Evolutionary conservation across 2,329 filamentous ascomycete species (phyloP).

Genomic region (Alternaria conjuncta): DNA sequence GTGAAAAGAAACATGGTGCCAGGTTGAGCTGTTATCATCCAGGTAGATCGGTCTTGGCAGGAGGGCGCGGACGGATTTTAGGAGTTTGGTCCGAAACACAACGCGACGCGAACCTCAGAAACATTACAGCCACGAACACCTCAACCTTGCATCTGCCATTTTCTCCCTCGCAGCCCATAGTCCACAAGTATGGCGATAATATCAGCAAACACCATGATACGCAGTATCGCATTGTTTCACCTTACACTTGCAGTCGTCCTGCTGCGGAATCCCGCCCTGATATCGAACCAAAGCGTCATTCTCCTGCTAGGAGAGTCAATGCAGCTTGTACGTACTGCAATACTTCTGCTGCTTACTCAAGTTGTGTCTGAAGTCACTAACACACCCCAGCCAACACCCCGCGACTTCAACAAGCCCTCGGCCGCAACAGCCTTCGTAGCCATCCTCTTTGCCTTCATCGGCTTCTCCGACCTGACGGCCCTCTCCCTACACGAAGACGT

Average conservation of each 20-base stretch:
- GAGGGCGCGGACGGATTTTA: slow-evolving; percentile 22
- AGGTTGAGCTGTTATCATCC: not conserved
- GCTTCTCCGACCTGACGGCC: slow-evolving; percentile 55
- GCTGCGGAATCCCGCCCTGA: slow-evolving; percentile 71
- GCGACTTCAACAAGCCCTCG: slow-evolving; percentile 71
- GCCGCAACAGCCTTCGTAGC: slow-evolving; percentile 71
- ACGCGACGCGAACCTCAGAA: slow-evolving; percentile 6
- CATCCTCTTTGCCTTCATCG: slow-evolving; percentile 71
- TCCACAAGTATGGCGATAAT: slow-evolving; percentile 74
- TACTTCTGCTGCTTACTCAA: not conserved
- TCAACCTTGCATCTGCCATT: not conserved
- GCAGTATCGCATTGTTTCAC: slow-evolving; percentile 82
- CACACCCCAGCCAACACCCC: slow-evolving; percentile 63
- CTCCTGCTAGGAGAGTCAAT: slow-evolving; percentile 83
- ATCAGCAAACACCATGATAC: slow-evolving; percentile 80
- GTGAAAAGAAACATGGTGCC: not conserved
- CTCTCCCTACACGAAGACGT: slow-evolving; percentile 53
- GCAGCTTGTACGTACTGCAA: slow-evolving; percentile 67
- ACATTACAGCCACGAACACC: not conserved
- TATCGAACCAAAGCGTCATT: slow-evolving; percentile 82
- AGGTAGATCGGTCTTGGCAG: slow-evolving; percentile 7
- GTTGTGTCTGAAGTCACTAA: not conserved
- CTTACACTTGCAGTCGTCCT: slow-evolving; percentile 84
- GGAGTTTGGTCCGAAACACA: slow-evolving; percentile 11
- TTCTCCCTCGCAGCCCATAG: not conserved